Evolutionary conservation across 2,329 filamentous ascomycete species (phyloP), one percentile per base, ranked within the genome.

Genomic region (Fusarium sp.): DNA sequence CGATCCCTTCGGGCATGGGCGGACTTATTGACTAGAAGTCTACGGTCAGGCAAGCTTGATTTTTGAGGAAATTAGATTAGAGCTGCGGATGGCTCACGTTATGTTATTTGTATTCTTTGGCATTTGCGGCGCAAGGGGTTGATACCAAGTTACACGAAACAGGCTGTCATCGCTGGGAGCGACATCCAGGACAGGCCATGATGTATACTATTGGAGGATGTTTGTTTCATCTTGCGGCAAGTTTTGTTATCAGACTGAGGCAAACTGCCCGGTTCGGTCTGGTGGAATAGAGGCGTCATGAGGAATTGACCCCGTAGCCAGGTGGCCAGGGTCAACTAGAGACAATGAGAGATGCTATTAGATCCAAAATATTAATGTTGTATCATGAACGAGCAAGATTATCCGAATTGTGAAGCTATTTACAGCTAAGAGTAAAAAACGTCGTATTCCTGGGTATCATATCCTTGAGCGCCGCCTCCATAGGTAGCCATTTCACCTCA

Each of bases 1-100:
- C 76, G 4, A 67, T 78, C 19, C 81, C 81, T 5, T 73, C 72
- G 13, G 75, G 74, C 28, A 77, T 83, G 76, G 70, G 62, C 19
- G 65, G 66, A n/a, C 59, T 82, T 13, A 73, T 81, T 56, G 71
- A 80, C 45, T 64, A 58, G 41, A 24, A 25, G 12, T 15, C 26
- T 15, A 43, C 7, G 34, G 19, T 19, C 19, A 26, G 44, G 45
- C 34, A 47, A 44, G 24, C 40, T 44, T 32, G 22, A 29, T 42
- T 40, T 24, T 29, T 40, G 22, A 36, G 45, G 46, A 22, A 19
- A 41, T 32, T 46, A 52, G 53, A 46, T 45, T 35, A 41, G 26
- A 50, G 41, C 24, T 29, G 19, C 34, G 39, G 31, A 41, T 51
- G 42, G 39, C 50, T 53, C 34, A 52, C 36, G 43, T 51, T 49